Conservation (phyloP, 495 filamentous ascomycete species). For the Venustampulla echinocandica region DNA sequence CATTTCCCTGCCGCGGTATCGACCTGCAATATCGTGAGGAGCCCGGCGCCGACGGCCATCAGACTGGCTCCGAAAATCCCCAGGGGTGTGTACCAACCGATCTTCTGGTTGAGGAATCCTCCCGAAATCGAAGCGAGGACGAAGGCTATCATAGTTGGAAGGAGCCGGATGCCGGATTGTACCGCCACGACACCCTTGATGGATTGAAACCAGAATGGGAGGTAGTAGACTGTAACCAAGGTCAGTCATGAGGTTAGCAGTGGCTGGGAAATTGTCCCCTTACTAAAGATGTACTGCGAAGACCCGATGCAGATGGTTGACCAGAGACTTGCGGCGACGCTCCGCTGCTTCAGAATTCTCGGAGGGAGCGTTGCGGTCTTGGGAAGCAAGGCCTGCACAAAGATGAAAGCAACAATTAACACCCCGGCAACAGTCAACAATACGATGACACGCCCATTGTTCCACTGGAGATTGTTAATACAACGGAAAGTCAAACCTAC, state of each 20-base stretch:
- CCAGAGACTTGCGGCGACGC: constrained; percentile 1
- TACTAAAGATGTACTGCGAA: constrained; percentile 34
- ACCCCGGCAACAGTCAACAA: constrained; percentile 2
- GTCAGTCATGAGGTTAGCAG: constrained; percentile 45
- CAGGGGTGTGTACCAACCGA: constrained; percentile 62
- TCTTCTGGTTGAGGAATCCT: constrained; percentile 40
- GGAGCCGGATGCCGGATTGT: constrained; percentile 61
- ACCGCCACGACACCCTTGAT: constrained; percentile 48
- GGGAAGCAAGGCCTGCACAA: constrained; percentile 48
- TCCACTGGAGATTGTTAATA: constrained; percentile 43
- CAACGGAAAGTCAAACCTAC: not conserved
- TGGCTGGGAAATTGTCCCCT: constrained; percentile 31
- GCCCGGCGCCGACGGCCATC: constrained; percentile 49
- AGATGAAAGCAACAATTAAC: constrained; percentile 43
- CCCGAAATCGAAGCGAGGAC: constrained; percentile 49
- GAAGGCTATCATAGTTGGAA: constrained; percentile 56
- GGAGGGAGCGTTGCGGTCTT: constrained; percentile 70
- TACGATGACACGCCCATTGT: constrained; percentile 6
- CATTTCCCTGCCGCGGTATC: constrained; percentile 45
- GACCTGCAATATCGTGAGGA: constrained; percentile 49
- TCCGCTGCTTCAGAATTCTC: constrained; percentile 41
- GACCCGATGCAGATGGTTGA: constrained; percentile 42
- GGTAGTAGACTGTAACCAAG: constrained; percentile 59
- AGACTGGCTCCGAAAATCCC: constrained; percentile 43
- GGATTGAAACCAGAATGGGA: constrained; percentile 81